Evolutionary conservation across 2,329 filamentous ascomycete species (phyloP).

Genomic region (Botrytis hyacinthi): DNA sequence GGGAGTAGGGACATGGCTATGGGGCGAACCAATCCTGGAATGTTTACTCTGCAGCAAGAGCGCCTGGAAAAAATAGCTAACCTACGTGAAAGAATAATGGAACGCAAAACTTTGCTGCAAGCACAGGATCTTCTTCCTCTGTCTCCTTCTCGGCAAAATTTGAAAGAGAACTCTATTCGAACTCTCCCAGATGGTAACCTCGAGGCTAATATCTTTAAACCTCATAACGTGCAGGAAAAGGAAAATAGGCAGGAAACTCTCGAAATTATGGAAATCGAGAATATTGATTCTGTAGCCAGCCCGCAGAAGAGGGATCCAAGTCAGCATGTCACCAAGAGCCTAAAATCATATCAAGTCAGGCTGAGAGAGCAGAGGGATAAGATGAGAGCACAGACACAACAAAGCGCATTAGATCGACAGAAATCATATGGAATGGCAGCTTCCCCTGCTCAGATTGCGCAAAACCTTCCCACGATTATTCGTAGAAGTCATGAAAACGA

Average conservation of each 20-base stretch:
- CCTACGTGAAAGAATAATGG: not conserved
- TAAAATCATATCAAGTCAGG: no score
- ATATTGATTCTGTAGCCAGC: not conserved
- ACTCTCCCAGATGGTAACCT: not conserved
- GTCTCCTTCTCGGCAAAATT: not conserved
- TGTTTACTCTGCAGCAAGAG: not conserved
- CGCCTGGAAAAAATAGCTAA: not conserved
- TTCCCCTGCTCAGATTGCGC: not conserved
- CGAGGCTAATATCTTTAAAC: no score
- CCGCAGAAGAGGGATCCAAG: not conserved
- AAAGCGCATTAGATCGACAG: not conserved
- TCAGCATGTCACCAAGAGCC: not conserved
- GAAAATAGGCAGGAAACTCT: no score
- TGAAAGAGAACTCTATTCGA: not conserved
- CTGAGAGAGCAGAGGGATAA: not conserved
- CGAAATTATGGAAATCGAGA: not conserved
- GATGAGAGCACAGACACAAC: not conserved
- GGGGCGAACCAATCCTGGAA: not conserved
- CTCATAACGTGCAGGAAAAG: not conserved
- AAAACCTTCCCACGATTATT: no score
- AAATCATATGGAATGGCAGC: not conserved
- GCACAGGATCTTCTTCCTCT: not conserved
- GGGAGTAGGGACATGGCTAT: accelerated
- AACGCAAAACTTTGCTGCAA: not conserved
- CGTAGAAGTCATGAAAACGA: not conserved